Conservation (phyloP, 306 rosid species). For the Cucumis cinereus region DNA sequence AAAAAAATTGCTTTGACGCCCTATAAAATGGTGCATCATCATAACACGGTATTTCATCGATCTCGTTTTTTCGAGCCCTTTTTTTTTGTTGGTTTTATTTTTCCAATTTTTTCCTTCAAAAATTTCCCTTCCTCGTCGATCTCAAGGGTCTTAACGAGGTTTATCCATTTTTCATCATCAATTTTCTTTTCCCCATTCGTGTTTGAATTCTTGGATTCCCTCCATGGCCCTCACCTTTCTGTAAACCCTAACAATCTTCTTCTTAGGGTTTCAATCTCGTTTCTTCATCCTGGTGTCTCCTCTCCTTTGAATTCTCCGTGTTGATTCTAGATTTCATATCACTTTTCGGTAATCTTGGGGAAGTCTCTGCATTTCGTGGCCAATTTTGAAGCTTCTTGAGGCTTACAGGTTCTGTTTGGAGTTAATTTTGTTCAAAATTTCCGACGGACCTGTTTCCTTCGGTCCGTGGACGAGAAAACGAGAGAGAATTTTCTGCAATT, state of each 20-base stretch:
- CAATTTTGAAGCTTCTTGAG: neutral
- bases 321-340: neutral
- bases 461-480: too few species aligned
- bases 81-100: neutral
- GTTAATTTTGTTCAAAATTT: neutral
- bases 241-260: slow-evolving; percentile 12
- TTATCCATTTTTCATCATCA: slow-evolving; percentile 4
- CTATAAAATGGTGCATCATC: neutral
- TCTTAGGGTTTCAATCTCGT: neutral
- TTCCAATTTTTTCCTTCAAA: neutral
- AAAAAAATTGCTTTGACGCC: neutral
- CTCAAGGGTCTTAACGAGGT: slow-evolving; percentile 12
- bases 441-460: neutral
- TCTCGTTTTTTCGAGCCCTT: neutral
- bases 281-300: neutral
- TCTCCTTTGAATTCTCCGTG: neutral
- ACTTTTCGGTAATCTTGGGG: neutral
- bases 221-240: slow-evolving; percentile 6
- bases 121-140: neutral
- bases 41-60: neutral
- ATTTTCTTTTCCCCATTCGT: neutral
- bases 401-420: neutral
- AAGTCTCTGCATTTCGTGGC: neutral
- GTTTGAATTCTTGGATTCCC: slow-evolving; percentile 11
- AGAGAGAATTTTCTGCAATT: too few species aligned